These are phyloP conservation scores for Debaryomyces maramus DNA, from an alignment of 805 yeast species.

Conservation along the genomic window DNA sequence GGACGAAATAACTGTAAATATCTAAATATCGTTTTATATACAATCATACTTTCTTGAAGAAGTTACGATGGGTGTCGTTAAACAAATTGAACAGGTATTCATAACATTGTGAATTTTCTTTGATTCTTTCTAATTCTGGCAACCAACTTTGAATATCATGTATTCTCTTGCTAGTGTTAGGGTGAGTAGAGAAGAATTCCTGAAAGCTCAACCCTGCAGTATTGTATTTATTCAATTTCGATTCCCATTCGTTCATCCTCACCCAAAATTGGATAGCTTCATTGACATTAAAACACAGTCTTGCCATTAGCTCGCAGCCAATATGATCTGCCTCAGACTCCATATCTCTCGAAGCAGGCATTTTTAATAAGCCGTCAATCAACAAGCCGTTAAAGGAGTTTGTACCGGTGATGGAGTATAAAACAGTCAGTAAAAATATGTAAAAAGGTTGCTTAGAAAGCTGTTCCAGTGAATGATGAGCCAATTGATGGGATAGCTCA, in stretches of 20 bases:
- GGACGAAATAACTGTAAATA: constrained; percentile 14
- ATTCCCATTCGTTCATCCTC: constrained; percentile 59
- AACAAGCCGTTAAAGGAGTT: constrained; percentile 50
- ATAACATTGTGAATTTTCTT: constrained; percentile 44
- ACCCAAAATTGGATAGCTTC: constrained; percentile 80
- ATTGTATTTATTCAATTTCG: constrained; percentile 36
- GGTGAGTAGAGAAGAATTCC: constrained; percentile 86
- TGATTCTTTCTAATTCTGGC: constrained; percentile 51
- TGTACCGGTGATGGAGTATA: constrained; percentile 65
- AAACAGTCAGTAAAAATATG: constrained; percentile 48
- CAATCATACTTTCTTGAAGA: constrained; percentile 10
- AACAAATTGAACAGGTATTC: constrained; percentile 20
- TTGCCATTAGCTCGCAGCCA: constrained; percentile 88
- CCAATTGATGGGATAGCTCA: constrained; percentile 92
- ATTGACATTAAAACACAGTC: constrained; percentile 80
- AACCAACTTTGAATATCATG: constrained; percentile 67
- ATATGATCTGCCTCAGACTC: constrained; percentile 96
- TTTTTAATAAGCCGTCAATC: constrained; percentile 57
- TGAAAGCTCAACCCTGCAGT: constrained; percentile 32
- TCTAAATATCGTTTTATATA: constrained; percentile 6
- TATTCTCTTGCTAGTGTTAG: constrained; percentile 74
- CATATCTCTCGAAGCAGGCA: constrained; percentile 91
- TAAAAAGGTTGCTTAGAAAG: constrained; percentile 76
- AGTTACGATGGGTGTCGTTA: constrained; percentile 14
- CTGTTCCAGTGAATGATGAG: constrained; percentile 87